Conservation (phyloP, 805 yeast genomes). For the Saturnispora saitoi region DNA sequence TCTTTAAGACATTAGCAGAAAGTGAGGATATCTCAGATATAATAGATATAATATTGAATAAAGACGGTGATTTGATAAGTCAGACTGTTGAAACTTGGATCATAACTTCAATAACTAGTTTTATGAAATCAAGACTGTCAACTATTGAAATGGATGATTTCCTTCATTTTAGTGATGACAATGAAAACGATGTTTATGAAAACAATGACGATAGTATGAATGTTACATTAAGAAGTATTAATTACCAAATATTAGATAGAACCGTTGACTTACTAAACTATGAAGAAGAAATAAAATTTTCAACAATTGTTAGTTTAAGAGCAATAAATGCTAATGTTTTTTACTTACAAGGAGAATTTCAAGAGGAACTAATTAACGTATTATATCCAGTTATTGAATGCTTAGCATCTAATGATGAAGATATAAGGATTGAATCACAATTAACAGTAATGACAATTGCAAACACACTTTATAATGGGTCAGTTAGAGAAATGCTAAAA, state of each 20-base stretch:
- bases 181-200: conserved; percentile 12
- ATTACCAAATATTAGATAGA: conserved; percentile 7
- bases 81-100: conserved; percentile 33
- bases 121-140: not conserved
- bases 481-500: conserved; percentile 46
- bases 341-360: conserved; percentile 32
- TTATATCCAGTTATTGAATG: conserved; percentile 67
- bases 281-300: not conserved
- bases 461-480: conserved; percentile 41
- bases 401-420: conserved; percentile 47
- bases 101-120: conserved; percentile 16
- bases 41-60: not conserved
- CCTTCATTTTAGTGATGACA: conserved; percentile 21
- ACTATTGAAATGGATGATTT: conserved; percentile 16
- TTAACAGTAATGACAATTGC: conserved; percentile 45
- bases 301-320: conserved; percentile 33
- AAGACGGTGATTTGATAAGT: conserved; percentile 9
- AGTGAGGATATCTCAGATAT: not conserved
- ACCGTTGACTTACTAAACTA: not conserved
- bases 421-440: conserved; percentile 44
- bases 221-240: not conserved
- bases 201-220: conserved; percentile 12
- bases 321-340: conserved; percentile 31
- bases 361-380: conserved; percentile 56
- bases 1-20: conserved; percentile 9